Conservation (phyloP, 495 filamentous ascomycete species). For the Neurospora cerealis region DNA sequence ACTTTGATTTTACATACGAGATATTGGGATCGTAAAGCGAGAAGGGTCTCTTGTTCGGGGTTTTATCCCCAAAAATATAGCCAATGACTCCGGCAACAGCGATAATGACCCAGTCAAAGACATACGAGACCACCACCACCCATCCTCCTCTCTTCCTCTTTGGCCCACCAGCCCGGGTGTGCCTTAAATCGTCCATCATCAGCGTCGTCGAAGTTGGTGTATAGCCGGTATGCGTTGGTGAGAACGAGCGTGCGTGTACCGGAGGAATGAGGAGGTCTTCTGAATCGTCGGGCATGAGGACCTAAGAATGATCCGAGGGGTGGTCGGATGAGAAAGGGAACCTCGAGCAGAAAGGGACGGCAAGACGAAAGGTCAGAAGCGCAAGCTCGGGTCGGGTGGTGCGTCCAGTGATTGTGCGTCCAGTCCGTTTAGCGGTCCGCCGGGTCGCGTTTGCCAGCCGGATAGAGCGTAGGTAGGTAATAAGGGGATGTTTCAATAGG, state of each 20-base stretch:
- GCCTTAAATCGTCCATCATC: conserved; percentile 16
- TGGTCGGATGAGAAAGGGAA: background rate
- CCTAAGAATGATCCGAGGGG: background rate
- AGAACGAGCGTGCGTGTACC: conserved; percentile 9
- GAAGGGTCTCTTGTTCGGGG: conserved; percentile 48
- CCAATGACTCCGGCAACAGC: conserved; percentile 28
- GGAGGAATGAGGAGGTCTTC: conserved; percentile 17
- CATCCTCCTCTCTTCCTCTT: conserved; percentile 16
- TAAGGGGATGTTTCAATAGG: background rate
- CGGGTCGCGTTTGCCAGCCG: background rate
- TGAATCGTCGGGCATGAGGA: conserved; percentile 26
- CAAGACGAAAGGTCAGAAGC: background rate
- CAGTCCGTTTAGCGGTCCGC: background rate
- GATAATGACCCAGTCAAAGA: conserved; percentile 39
- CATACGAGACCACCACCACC: conserved; percentile 32
- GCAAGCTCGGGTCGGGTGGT: background rate
- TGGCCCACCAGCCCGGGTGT: conserved; percentile 4
- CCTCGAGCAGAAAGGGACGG: background rate
- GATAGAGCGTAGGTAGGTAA: background rate
- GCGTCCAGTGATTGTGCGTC: background rate
- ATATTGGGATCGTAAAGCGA: conserved; percentile 35
- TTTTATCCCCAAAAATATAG: conserved; percentile 38
- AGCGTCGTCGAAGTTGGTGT: conserved; percentile 1
- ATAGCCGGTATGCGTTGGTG: conserved; percentile 6
- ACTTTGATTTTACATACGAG: conserved; percentile 22